Conservation (phyloP, 2,329 filamentous ascomycete genomes). For the Kalmusia sp. region DNA sequence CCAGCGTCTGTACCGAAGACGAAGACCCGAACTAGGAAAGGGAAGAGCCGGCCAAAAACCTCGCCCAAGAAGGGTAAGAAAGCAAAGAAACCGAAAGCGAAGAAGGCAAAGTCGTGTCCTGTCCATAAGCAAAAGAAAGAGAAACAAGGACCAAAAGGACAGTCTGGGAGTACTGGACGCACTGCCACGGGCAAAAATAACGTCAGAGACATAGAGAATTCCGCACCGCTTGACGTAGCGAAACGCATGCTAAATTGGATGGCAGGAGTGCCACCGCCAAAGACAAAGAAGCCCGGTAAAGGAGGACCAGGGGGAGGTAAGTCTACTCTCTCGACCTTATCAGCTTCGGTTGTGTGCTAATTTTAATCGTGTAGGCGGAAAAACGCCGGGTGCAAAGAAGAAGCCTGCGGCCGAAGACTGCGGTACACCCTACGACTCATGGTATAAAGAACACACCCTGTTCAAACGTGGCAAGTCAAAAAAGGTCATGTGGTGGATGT, state of each 20-base stretch:
- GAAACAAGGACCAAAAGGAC: neutral
- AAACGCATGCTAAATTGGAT: neutral
- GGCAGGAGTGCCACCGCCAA: neutral
- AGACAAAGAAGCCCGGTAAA: neutral
- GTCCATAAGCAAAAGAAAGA: neutral
- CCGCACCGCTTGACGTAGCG: neutral
- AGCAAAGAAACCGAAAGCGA: neutral
- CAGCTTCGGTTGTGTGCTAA: neutral
- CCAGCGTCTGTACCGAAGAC: neutral
- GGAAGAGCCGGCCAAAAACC: neutral
- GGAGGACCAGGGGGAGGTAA: neutral
- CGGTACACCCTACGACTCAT: neutral
- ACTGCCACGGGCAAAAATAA: neutral
- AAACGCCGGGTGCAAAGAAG: neutral
- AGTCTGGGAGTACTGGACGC: neutral
- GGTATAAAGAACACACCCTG: neutral
- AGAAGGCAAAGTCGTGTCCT: neutral
- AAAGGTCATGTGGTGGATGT: neutral
- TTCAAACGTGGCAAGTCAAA: neutral
- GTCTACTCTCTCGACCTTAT: neutral
- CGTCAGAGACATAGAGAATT: neutral
- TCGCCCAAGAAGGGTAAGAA: neutral
- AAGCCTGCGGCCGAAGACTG: neutral
- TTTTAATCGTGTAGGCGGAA: neutral
- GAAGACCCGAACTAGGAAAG: neutral